phyloP scores from a whole-genome alignment of 2,329 filamentous ascomycete genomes.

The Ciborinia camelliae region DNA sequence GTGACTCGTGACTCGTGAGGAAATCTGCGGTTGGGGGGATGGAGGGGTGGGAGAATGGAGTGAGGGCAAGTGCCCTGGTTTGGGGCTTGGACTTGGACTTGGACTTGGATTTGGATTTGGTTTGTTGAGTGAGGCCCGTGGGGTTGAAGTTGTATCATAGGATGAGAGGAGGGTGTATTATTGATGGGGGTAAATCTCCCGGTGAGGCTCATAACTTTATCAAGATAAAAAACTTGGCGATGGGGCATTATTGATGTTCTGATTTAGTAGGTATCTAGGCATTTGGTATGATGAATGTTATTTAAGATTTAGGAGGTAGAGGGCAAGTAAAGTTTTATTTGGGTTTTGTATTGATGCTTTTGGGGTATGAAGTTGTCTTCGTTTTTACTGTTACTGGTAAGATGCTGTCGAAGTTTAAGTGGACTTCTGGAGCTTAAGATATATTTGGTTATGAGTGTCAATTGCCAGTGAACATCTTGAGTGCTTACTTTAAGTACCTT shows the following conservation, averaged over 20 bases:
- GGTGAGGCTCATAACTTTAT: too few relatives aligned
- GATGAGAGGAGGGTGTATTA: neutral
- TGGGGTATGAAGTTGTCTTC: neutral
- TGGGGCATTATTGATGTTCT: neutral
- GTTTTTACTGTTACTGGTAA: neutral
- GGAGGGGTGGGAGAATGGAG: neutral
- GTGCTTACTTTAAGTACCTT: too few relatives aligned
- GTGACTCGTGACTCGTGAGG: too few relatives aligned
- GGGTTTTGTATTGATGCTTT: too few relatives aligned
- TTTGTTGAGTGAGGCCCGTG: neutral
- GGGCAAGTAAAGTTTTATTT: too few relatives aligned
- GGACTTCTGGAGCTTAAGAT: neutral
- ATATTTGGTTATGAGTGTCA: neutral
- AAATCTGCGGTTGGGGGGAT: neutral
- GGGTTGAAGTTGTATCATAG: too few relatives aligned
- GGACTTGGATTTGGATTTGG: neutral
- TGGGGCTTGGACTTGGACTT: neutral
- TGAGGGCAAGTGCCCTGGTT: conserved; percentile 7
- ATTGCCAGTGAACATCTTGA: neutral
- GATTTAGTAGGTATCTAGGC: neutral
- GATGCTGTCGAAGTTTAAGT: neutral
- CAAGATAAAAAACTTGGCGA: too few relatives aligned
- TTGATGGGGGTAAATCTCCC: neutral
- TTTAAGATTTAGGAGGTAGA: too few relatives aligned
- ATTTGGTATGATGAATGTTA: neutral